These are phyloP conservation scores for Solanum boliviense DNA, from an alignment of 257 asterid species.

Conservation along the genomic window DNA sequence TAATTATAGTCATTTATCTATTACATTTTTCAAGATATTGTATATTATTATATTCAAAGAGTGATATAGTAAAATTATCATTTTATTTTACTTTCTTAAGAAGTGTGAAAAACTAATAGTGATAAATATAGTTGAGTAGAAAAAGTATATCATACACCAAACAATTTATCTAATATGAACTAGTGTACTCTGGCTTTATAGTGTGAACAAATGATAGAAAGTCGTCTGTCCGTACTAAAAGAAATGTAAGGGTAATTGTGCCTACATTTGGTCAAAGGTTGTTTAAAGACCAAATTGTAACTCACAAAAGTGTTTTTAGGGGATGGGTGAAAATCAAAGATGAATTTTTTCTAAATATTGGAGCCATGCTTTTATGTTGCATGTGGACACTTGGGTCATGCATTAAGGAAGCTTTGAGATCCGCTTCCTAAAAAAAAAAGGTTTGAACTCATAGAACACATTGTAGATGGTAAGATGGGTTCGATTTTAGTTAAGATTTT, in stretches of 20 bases:
- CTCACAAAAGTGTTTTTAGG: not conserved
- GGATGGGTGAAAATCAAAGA: not conserved
- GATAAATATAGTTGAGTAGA: no score
- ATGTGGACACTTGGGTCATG: not conserved
- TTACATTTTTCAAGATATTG: accelerated
- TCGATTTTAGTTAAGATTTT: no score
- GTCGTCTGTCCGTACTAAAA: not conserved
- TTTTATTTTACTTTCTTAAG: no score
- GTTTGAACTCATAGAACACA: not conserved
- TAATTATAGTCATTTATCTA: no score
- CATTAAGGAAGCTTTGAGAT: conserved; percentile 1
- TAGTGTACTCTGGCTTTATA: not conserved
- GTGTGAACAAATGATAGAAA: not conserved
- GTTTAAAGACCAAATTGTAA: not conserved
- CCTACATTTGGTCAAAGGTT: not conserved
- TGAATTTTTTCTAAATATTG: not conserved
- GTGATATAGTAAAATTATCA: no score
- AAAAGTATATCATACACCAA: no score
- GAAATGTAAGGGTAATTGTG: not conserved
- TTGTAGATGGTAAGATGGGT: no score
- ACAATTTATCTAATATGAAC: no score
- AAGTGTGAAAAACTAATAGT: no score
- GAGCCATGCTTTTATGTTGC: not conserved
- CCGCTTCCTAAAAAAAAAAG: not conserved
- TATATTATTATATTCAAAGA: no score